Conservation (phyloP, 305 asterid species). For the Solanum hybrid region DNA sequence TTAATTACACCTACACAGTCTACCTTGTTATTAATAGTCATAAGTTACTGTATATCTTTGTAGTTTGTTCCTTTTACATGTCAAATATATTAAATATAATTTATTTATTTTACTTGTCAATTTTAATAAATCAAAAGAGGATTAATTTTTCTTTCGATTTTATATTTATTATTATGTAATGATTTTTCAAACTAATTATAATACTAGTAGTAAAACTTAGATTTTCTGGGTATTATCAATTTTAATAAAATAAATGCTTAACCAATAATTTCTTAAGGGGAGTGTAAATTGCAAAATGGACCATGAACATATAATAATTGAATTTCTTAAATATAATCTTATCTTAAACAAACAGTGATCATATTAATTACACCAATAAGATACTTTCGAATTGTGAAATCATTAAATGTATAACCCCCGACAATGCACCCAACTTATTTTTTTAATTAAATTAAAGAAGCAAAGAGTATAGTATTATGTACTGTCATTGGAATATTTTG, state of each 20-base stretch:
- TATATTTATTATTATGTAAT: not conserved
- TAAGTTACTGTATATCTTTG: not conserved
- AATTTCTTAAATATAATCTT: not conserved
- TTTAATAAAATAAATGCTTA: not conserved
- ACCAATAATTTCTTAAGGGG: not conserved
- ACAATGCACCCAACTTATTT: not conserved
- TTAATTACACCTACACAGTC: not conserved
- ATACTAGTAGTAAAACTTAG: not conserved
- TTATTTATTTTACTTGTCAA: not conserved
- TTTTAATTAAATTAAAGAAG: not conserved
- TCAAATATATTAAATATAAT: not conserved
- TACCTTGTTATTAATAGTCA: not conserved
- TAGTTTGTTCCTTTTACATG: not conserved
- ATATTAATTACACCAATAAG: not conserved
- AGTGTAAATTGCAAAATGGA: not conserved
- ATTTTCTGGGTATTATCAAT: not conserved
- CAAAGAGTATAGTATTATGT: not conserved
- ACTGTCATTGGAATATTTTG: not conserved
- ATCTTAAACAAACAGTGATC: not conserved
- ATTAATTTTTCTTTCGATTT: not conserved
- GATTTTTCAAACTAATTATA: not conserved
- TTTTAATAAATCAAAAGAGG: not conserved
- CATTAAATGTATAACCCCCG: not conserved
- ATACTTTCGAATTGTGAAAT: not conserved
- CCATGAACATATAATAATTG: not conserved